These are phyloP conservation scores for Teunomyces funiuensis DNA, from an alignment of 805 yeast genomes.

Conservation along the genomic window DNA sequence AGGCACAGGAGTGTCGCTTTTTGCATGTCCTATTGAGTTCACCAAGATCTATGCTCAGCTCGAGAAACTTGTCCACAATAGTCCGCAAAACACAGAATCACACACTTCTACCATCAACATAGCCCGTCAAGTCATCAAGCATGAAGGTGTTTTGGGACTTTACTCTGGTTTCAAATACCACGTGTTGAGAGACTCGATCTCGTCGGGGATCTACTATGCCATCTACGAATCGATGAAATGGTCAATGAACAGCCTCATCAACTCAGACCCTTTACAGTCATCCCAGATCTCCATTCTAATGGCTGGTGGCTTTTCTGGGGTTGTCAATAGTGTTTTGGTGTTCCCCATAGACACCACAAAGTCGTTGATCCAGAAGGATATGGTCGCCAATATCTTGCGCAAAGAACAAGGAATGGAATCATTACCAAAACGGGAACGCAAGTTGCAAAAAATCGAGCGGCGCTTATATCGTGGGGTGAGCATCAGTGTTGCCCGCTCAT, in stretches of 20 bases:
- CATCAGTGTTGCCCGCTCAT: slow-evolving; percentile 69
- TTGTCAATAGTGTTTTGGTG: slow-evolving; percentile 68
- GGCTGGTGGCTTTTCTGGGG: slow-evolving; percentile 82
- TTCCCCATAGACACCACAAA: slow-evolving; percentile 84
- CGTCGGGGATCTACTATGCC: slow-evolving; percentile 72
- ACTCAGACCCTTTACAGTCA: slow-evolving; percentile 23
- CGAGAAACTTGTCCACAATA: slow-evolving; percentile 43
- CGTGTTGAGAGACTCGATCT: slow-evolving; percentile 63
- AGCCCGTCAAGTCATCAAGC: slow-evolving; percentile 46
- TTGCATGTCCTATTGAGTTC: slow-evolving; percentile 84
- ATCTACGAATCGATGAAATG: slow-evolving; percentile 72
- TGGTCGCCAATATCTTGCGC: slow-evolving; percentile 65
- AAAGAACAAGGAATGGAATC: slow-evolving; percentile 46
- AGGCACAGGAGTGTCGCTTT: slow-evolving; percentile 61
- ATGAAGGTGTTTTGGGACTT: slow-evolving; percentile 62
- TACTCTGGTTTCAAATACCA: slow-evolving; percentile 76
- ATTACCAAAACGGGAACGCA: slow-evolving; percentile 29
- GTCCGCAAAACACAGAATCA: slow-evolving; percentile 7
- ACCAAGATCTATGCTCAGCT: slow-evolving; percentile 81
- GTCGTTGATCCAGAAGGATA: slow-evolving; percentile 70
- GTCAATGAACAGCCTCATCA: slow-evolving; percentile 36
- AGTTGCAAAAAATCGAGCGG: slow-evolving; percentile 34
- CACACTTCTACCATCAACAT: slow-evolving; percentile 42
- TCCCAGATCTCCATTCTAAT: slow-evolving; percentile 37
- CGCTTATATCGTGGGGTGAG: slow-evolving; percentile 59